phyloP scores from a whole-genome alignment of 192 early-diverging fungal genomes.

The Coemansia sp. region DNA sequence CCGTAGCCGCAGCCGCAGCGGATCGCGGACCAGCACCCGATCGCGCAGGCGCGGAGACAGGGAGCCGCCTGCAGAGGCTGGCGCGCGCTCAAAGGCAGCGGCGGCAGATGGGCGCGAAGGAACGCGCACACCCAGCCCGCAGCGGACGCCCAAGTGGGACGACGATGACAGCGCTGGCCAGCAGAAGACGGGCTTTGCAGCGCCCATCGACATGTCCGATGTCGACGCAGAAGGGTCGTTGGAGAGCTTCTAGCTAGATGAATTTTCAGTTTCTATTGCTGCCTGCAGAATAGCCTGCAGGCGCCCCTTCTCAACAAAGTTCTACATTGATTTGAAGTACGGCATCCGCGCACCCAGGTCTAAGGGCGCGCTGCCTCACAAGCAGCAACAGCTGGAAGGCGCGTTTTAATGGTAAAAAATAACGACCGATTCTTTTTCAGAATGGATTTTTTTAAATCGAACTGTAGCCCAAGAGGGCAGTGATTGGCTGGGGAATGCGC shows the following conservation, averaged over 20 bases:
- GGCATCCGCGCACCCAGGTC: neutral
- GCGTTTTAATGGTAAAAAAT: neutral
- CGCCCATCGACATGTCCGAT: conserved; percentile 16
- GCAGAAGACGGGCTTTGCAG: conserved; percentile 7
- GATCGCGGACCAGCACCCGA: conserved; percentile 13
- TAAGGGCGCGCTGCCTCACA: neutral
- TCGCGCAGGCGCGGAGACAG: conserved; percentile 8
- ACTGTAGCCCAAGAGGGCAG: conserved; percentile 17
- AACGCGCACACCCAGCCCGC: conserved; percentile 36
- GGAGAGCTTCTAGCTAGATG: neutral
- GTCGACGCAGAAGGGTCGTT: neutral
- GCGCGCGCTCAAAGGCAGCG: neutral
- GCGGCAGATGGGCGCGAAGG: conserved; percentile 9
- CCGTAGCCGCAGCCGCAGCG: conserved; percentile 17
- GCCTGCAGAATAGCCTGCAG: neutral
- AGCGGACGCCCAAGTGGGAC: conserved; percentile 16
- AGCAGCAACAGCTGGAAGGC: neutral
- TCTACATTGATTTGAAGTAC: neutral
- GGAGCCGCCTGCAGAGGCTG: neutral
- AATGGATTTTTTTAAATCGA: conserved; percentile 30
- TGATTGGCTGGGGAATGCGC: conserved; percentile 24
- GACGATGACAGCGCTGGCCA: conserved; percentile 11
- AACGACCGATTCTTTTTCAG: neutral
- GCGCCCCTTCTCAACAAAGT: neutral
- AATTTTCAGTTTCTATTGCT: neutral